Evolutionary conservation across 768 basidiomycete species (phyloP).

Genomic region (Phylloporus arenicola): DNA sequence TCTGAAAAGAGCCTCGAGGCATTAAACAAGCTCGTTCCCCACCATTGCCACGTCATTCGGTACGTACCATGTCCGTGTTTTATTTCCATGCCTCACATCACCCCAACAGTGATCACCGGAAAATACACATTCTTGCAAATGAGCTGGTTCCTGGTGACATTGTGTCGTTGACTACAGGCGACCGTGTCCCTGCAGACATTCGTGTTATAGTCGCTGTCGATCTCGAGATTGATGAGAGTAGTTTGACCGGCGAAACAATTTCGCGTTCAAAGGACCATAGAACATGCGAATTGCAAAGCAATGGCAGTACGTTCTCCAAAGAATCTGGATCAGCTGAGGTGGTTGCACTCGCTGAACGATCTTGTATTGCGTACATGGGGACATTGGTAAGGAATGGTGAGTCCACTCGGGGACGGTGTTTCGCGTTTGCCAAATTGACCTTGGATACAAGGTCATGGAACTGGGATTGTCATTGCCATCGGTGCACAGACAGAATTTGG

Average conservation of each 20-base stretch:
- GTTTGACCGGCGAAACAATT: slow-evolving; percentile 88
- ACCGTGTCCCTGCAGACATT: slow-evolving; percentile 91
- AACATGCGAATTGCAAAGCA: slow-evolving; percentile 44
- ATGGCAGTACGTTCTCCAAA: slow-evolving; percentile 8
- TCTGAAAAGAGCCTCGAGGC: slow-evolving; percentile 95
- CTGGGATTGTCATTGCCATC: slow-evolving; percentile 82
- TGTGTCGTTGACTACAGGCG: slow-evolving; percentile 83
- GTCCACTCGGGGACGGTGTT: slow-evolving; percentile 4
- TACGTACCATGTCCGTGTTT: slow-evolving; percentile 13
- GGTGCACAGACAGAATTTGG: slow-evolving; percentile 91
- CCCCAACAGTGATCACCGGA: slow-evolving; percentile 41
- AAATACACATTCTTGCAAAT: slow-evolving; percentile 83
- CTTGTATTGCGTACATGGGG: slow-evolving; percentile 92
- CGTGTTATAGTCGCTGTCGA: slow-evolving; percentile 77
- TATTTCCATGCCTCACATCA: not conserved
- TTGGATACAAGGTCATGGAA: slow-evolving; percentile 57
- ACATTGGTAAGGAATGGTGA: slow-evolving; percentile 86
- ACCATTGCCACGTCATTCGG: slow-evolving; percentile 90
- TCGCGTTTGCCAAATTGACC: slow-evolving; percentile 2
- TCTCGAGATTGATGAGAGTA: slow-evolving; percentile 93
- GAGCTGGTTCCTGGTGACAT: slow-evolving; percentile 96
- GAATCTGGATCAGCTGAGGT: slow-evolving; percentile 35
- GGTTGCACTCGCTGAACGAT: slow-evolving; percentile 73
- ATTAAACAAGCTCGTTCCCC: slow-evolving; percentile 93
- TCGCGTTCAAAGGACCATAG: slow-evolving; percentile 65